These are phyloP conservation scores for Ascochyta pisi DNA, from an alignment of 2,329 filamentous ascomycete species.

Conservation along the genomic window DNA sequence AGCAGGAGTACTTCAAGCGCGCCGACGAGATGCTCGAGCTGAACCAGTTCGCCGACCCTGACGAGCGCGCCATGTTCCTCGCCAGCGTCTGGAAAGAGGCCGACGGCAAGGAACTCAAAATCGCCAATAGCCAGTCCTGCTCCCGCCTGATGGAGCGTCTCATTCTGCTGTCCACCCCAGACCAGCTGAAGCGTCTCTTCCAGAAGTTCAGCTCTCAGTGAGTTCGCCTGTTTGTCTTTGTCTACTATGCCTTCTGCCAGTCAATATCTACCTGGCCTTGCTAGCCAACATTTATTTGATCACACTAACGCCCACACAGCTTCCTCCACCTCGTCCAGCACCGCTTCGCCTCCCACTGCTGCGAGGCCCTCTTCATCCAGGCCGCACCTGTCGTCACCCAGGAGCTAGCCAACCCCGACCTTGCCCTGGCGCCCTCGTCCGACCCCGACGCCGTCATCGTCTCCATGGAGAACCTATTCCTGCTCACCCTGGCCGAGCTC, in stretches of 20 bases:
- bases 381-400: constrained; percentile 79
- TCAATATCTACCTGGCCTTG: too few species aligned
- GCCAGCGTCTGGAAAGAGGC: constrained; percentile 87
- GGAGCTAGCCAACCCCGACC: constrained; percentile 65
- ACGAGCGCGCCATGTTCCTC: constrained; percentile 65
- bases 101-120: constrained; percentile 90
- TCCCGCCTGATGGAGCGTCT: constrained; percentile 91
- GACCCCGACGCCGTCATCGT: constrained; percentile 60
- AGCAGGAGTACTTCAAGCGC: constrained; percentile 93
- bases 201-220: constrained; percentile 81
- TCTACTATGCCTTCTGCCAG: not conserved
- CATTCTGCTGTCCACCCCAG: constrained; percentile 78
- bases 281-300: too few species aligned
- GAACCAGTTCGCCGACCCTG: constrained; percentile 81
- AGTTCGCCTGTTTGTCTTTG: constrained; percentile 30
- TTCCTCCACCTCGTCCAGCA: constrained; percentile 92
- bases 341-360: constrained; percentile 96
- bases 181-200: constrained; percentile 87
- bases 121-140: constrained; percentile 94
- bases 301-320: constrained; percentile 46
- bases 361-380: constrained; percentile 87
- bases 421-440: constrained; percentile 51
- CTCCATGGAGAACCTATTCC: constrained; percentile 84
- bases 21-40: constrained; percentile 89
- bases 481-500: constrained; percentile 85